Evolutionary conservation across 441 rosid species (phyloP).

Genomic region (Populus hybrid): DNA sequence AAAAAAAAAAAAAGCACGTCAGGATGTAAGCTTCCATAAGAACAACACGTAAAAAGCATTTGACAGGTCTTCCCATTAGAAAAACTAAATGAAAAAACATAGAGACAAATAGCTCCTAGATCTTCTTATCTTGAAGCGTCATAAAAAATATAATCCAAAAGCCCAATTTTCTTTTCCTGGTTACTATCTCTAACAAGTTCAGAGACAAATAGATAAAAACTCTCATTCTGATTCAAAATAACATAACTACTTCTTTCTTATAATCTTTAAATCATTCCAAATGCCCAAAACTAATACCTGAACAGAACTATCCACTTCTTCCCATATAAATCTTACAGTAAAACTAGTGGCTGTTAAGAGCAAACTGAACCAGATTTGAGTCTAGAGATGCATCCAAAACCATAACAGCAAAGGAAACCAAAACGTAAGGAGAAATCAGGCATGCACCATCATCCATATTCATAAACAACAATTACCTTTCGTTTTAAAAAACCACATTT

Average conservation of each 20-base stretch:
- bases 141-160: neutral
- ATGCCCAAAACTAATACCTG: neutral
- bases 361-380: neutral
- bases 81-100: neutral
- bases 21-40: neutral
- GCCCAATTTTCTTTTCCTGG: neutral
- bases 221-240: neutral
- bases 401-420: neutral
- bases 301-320: neutral
- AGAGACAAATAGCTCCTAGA: neutral
- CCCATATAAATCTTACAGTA: neutral
- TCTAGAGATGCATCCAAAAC: neutral
- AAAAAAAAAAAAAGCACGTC: neutral
- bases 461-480: neutral
- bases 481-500: neutral
- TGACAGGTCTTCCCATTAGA: neutral
- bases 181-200: neutral
- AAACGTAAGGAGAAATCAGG: neutral
- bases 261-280: neutral
- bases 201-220: neutral
- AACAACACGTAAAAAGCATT: neutral
- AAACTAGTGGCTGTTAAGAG: neutral
- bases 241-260: neutral
- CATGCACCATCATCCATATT: neutral
- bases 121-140: neutral